A percentile compares a stretch with the other conserved stretches of the same genome.
These are phyloP conservation scores for Ostreobium quekettii DNA, from an alignment of 139 green algal species.

Conservation along the genomic window DNA sequence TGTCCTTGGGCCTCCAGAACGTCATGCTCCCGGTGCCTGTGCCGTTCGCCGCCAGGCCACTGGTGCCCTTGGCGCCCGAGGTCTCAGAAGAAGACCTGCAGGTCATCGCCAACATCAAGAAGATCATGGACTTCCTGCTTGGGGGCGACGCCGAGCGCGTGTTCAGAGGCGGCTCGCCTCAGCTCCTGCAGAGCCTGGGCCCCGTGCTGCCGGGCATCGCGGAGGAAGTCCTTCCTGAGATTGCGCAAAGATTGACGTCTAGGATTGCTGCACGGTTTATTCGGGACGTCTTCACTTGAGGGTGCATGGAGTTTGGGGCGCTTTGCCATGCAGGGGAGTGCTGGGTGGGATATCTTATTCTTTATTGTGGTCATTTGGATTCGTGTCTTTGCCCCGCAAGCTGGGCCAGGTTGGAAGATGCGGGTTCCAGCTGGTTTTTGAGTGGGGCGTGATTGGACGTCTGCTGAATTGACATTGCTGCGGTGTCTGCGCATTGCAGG, in stretches of 20 bases:
- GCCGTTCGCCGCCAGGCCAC: slow-evolving; percentile 26
- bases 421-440: too few relatives aligned
- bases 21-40: slow-evolving; percentile 41
- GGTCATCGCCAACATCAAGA: slow-evolving; percentile 66
- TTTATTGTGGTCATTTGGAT: too few relatives aligned
- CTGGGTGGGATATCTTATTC: too few relatives aligned
- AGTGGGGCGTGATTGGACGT: too few relatives aligned
- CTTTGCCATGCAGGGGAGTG: too few relatives aligned
- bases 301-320: too few relatives aligned
- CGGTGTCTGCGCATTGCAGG: too few relatives aligned
- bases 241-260: slow-evolving; percentile 45
- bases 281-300: slow-evolving; percentile 61
- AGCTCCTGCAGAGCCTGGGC: slow-evolving; percentile 46
- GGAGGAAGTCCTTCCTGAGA: slow-evolving; percentile 66
- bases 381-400: too few relatives aligned
- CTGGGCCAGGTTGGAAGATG: too few relatives aligned
- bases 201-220: slow-evolving; percentile 75
- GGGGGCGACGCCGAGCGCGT: slow-evolving; percentile 3
- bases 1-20: slow-evolving; percentile 26
- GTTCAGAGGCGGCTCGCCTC: background rate
- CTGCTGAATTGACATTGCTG: too few relatives aligned
- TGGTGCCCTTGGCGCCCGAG: slow-evolving; percentile 46
- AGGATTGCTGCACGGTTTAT: slow-evolving; percentile 65
- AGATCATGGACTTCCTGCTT: slow-evolving; percentile 41
- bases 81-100: slow-evolving; percentile 49